Conservation (phyloP, 2,329 filamentous ascomycete genomes). For the Lecanosticta acicola region DNA sequence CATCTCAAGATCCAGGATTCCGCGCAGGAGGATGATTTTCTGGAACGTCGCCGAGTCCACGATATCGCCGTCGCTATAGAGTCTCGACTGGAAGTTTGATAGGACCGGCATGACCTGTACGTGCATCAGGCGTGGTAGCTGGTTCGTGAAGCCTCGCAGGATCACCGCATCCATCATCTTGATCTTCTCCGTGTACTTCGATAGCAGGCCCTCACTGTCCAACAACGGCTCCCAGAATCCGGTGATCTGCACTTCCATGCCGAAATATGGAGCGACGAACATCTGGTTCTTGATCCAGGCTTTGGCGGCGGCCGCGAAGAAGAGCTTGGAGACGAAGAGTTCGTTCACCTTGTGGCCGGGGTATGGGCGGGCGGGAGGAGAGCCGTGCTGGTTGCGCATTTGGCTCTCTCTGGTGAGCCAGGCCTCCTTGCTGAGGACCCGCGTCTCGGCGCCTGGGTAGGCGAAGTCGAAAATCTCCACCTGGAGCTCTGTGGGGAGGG, state of each 20-base stretch:
- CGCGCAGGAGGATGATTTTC: too few relatives aligned
- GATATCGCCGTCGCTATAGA: too few relatives aligned
- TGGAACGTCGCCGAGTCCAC: too few relatives aligned
- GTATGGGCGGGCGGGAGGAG: background rate
- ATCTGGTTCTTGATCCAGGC: too few relatives aligned
- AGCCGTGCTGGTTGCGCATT: background rate
- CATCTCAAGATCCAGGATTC: too few relatives aligned
- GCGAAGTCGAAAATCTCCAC: slow-evolving; percentile 7
- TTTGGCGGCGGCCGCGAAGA: slow-evolving; percentile 2
- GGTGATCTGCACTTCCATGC: background rate
- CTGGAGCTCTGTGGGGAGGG: slow-evolving; percentile 8
- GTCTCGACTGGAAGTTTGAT: too few relatives aligned
- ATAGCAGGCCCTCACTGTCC: too few relatives aligned
- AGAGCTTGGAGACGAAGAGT: slow-evolving; percentile 5
- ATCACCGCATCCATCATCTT: background rate
- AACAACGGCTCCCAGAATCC: background rate
- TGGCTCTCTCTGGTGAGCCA: background rate
- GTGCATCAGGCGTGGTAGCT: background rate
- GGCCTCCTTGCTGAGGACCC: background rate
- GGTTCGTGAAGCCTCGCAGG: background rate
- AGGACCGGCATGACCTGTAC: background rate
- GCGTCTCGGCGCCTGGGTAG: background rate
- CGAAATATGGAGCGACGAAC: background rate
- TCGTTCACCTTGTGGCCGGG: slow-evolving; percentile 1
- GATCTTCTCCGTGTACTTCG: too few relatives aligned